A percentile compares a stretch with the other conserved stretches of the same genome.
phyloP scores from a whole-genome alignment of 805 yeast species.

The Starmerella apicola region DNA sequence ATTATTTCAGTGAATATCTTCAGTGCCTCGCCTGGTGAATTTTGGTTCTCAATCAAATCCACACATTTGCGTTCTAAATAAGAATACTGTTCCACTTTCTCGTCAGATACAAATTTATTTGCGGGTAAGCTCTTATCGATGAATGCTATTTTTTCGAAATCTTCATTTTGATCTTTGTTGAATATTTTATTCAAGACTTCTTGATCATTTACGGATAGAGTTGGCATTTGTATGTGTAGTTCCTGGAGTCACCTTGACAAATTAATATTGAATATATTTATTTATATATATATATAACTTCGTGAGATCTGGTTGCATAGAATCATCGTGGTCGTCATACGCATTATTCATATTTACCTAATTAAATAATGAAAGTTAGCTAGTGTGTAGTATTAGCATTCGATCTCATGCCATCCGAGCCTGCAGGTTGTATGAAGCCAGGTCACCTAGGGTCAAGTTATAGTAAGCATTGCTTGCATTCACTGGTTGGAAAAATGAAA shows the following conservation, averaged over 20 bases:
- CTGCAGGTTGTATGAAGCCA: conserved; percentile 1
- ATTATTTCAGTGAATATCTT: conserved; percentile 19
- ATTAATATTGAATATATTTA: neutral
- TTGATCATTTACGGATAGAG: neutral
- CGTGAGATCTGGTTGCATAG: neutral
- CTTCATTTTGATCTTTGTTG: no score
- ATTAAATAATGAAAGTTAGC: neutral
- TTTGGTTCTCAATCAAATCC: no score
- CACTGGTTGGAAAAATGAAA: conserved; percentile 9
- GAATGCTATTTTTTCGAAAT: no score
- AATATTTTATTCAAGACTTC: no score
- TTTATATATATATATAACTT: neutral
- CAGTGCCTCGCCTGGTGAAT: no score
- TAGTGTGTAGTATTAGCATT: neutral
- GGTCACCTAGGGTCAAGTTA: conserved; percentile 2
- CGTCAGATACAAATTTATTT: conserved; percentile 17
- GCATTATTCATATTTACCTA: no score
- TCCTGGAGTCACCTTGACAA: no score
- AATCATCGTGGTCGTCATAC: neutral
- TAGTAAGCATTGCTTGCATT: conserved; percentile 12
- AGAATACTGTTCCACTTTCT: conserved; percentile 15
- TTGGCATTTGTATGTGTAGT: no score
- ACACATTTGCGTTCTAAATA: conserved; percentile 20
- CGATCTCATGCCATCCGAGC: conserved; percentile 13
- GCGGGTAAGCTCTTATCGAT: conserved; percentile 20